Base-by-base conservation (phyloP, 208 protist species). In the Eutreptiella sp. region DNA sequence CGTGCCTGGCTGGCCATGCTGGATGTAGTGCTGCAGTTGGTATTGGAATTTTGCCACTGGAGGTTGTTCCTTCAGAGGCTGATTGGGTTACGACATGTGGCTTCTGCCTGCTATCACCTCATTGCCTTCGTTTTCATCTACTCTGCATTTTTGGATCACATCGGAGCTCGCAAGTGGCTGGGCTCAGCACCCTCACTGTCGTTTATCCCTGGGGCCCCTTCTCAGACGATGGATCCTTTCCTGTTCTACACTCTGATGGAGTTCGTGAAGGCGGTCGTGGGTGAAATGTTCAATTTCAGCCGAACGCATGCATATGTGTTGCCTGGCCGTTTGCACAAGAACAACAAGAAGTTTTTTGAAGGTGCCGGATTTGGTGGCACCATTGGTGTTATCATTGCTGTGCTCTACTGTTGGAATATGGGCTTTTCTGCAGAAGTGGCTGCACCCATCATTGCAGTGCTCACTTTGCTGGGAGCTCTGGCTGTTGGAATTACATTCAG, bases 31-130 rank as follows among this genome's bases (percentile, higher is more conserved):
- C 14, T 50, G n/a, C 16, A n/a, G 14, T 14, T n/a, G 16, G n/a
- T 50, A 16, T 50, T 38, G 14, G 16, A n/a, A 39, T 50, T 50
- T 23, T 50, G 45, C 29, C 45, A 50, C 29, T 27, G 45, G 45
- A 38, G 16, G 16, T 27, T n/a, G 29, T 38, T 50, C 14, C 16
- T 16, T 16, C 16, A 23, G 45, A 39, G 16, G 14, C 16, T 16
- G 29, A 14, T n/a, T 41, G 16, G n/a, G 36, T n/a, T n/a, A 41
- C 36, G 16, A 41, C 16, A n/a, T 41, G 16, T 41, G 16, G 45
- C 45, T 23, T 50, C 16, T 16, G n/a, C 14, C 29, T 50, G 45
- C 16, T 50, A 23, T 16, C 45, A 16, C 14, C n/a, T 16, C 45
- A 50, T 50, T 16, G n/a, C 14, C n/a, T 39, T 16, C 19, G 45